Evolutionary conservation across 768 basidiomycete species (phyloP).

Genomic region (Sporobolomyces pararoseus): DNA sequence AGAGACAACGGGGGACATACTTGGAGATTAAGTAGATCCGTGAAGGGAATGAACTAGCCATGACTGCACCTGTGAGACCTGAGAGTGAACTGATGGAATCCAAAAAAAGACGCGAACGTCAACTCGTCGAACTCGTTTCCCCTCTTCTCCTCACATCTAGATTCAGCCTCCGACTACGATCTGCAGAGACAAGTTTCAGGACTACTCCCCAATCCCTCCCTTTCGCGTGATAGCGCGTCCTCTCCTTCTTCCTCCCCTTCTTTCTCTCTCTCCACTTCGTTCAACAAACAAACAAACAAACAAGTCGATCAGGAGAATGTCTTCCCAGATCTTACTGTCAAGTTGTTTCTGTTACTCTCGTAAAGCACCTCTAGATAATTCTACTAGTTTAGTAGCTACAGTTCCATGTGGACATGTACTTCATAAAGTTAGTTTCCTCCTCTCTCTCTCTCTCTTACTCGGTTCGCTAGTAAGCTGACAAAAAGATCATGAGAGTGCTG

Average conservation of each 20-base stretch:
- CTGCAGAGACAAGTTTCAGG: no score
- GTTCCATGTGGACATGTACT: background rate
- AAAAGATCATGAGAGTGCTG: background rate
- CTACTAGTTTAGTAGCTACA: background rate
- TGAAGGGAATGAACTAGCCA: background rate
- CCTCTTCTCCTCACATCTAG: no score
- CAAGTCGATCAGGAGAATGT: background rate
- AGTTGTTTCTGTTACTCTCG: background rate
- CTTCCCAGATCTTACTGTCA: background rate
- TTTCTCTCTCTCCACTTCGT: background rate
- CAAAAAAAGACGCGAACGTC: no score
- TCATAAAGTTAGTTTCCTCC: background rate
- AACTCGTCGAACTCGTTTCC: no score
- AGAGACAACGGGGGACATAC: background rate
- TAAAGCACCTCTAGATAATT: background rate
- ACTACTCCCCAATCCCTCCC: no score
- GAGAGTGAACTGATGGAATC: no score
- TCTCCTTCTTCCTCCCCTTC: no score
- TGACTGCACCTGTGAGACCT: background rate
- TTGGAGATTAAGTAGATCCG: conserved; percentile 10
- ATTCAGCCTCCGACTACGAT: no score
- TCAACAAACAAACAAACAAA: background rate
- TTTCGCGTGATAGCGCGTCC: no score
- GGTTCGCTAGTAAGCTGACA: background rate
- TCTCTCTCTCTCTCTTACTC: background rate